Percentiles rank a stretch among this genome's conserved stretches.
These are phyloP conservation scores for Cucurbitaria berberidis DNA, from an alignment of 2,329 filamentous ascomycete species.

Conservation along the genomic window DNA sequence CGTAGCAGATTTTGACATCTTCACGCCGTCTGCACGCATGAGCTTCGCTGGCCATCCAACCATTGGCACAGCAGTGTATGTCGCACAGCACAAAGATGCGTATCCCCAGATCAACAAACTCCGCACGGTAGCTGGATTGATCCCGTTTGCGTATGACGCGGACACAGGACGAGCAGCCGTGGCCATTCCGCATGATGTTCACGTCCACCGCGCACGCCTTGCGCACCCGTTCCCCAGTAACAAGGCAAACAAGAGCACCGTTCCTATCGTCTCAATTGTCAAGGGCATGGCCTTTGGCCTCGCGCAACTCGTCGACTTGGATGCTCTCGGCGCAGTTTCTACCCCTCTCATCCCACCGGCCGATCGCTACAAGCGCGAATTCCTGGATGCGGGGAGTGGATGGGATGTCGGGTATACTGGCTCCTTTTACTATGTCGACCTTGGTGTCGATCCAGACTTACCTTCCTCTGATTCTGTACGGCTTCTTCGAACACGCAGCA, in stretches of 20 bases:
- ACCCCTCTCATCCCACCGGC: slow-evolving; percentile 51
- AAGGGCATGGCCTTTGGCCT: slow-evolving; percentile 75
- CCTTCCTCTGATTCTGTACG: not conserved
- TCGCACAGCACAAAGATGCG: slow-evolving; percentile 35
- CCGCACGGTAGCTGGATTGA: slow-evolving; percentile 20
- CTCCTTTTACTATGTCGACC: slow-evolving; percentile 62
- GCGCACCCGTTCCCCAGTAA: slow-evolving; percentile 40
- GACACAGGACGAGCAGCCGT: slow-evolving; percentile 55
- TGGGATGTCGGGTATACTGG: slow-evolving; percentile 61
- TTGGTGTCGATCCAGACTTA: slow-evolving; percentile 43
- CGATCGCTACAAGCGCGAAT: slow-evolving; percentile 34
- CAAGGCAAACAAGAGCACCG: slow-evolving; percentile 15
- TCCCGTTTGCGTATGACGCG: slow-evolving; percentile 19
- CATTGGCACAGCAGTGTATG: slow-evolving; percentile 60
- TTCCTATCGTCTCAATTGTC: slow-evolving; percentile 59
- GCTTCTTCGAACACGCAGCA: slow-evolving; percentile 64
- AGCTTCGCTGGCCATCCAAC: slow-evolving; percentile 64
- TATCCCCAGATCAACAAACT: slow-evolving; percentile 18
- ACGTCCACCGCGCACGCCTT: slow-evolving; percentile 58
- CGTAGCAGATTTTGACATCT: slow-evolving; percentile 56
- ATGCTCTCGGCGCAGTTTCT: slow-evolving; percentile 44
- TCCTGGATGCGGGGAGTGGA: slow-evolving; percentile 45
- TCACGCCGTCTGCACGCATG: slow-evolving; percentile 56
- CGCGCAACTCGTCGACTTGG: slow-evolving; percentile 64
- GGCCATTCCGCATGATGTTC: slow-evolving; percentile 69